These are phyloP conservation scores for Bjerkandera adusta DNA, from an alignment of 1,284 basidiomycete species.

Conservation along the genomic window DNA sequence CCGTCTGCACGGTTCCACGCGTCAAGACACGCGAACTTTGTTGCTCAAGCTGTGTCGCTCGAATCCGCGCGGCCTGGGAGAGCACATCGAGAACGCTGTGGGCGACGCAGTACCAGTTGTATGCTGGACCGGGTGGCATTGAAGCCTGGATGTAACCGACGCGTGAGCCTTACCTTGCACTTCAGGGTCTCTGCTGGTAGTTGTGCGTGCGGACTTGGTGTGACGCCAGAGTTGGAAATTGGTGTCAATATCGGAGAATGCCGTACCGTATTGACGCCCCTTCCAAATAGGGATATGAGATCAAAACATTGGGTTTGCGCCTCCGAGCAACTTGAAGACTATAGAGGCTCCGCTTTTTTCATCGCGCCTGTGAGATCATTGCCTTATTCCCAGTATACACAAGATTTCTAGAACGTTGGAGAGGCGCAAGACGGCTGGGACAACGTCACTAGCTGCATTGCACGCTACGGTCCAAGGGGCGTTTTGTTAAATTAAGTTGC, in stretches of 20 bases:
- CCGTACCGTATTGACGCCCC: too few relatives aligned
- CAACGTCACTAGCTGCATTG: not conserved
- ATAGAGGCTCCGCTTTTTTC: too few relatives aligned
- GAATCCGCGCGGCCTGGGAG: constrained; percentile 56
- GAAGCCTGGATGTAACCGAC: not conserved
- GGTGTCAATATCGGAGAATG: not conserved
- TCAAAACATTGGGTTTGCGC: too few relatives aligned
- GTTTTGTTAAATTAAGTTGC: too few relatives aligned
- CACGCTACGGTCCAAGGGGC: not conserved
- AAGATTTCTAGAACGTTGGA: not conserved
- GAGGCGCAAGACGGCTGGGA: not conserved
- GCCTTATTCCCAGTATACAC: too few relatives aligned
- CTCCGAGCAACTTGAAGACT: too few relatives aligned
- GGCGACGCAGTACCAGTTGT: constrained; percentile 68
- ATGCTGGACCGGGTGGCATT: constrained; percentile 68
- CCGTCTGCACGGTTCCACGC: too few relatives aligned
- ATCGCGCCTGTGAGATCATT: too few relatives aligned
- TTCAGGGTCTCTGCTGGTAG: not conserved
- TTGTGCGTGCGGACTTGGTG: not conserved
- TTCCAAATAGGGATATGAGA: too few relatives aligned
- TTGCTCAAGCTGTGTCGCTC: constrained; percentile 44
- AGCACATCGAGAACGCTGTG: constrained; percentile 58
- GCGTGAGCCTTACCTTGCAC: not conserved
- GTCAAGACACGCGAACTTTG: constrained; percentile 19
- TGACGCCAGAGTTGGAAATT: not conserved